Evolutionary conservation across 2,329 filamentous ascomycete species (phyloP).

Genomic region (Botrytis porri): DNA sequence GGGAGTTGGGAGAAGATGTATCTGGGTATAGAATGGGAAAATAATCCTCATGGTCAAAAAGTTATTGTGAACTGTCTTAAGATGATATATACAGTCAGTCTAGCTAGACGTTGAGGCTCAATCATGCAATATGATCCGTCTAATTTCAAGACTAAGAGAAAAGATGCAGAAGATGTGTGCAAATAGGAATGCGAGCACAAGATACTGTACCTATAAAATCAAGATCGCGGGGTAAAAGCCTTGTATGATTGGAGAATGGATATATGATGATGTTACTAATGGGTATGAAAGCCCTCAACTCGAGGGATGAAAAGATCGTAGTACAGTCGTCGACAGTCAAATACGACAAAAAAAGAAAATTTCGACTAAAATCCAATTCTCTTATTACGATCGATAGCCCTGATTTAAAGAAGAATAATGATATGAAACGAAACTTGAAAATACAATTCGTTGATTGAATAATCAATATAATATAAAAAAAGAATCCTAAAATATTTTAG

Average conservation of each 20-base stretch:
- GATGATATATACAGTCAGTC: not conserved
- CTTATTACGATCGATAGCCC: too few relatives aligned
- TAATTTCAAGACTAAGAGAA: not conserved
- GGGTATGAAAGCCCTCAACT: not conserved
- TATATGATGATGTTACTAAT: not conserved
- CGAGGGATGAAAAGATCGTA: too few relatives aligned
- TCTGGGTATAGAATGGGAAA: not conserved
- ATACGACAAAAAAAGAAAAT: too few relatives aligned
- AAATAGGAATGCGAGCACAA: not conserved
- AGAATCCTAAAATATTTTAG: too few relatives aligned
- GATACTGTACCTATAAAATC: constrained; percentile 12
- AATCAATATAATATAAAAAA: too few relatives aligned
- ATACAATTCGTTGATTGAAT: too few relatives aligned
- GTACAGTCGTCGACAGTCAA: too few relatives aligned
- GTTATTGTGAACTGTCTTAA: not conserved
- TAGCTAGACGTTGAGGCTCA: constrained; percentile 2
- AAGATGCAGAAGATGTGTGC: not conserved
- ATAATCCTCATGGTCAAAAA: constrained; percentile 3
- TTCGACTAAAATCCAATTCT: too few relatives aligned
- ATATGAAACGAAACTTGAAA: too few relatives aligned
- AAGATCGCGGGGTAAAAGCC: constrained; percentile 11
- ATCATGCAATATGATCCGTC: not conserved
- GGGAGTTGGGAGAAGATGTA: constrained; percentile 1
- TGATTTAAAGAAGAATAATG: too few relatives aligned
- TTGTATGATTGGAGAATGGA: not conserved